phyloP scores from a whole-genome alignment of 345 rosid genomes.

The Orychophragmus violaceus region DNA sequence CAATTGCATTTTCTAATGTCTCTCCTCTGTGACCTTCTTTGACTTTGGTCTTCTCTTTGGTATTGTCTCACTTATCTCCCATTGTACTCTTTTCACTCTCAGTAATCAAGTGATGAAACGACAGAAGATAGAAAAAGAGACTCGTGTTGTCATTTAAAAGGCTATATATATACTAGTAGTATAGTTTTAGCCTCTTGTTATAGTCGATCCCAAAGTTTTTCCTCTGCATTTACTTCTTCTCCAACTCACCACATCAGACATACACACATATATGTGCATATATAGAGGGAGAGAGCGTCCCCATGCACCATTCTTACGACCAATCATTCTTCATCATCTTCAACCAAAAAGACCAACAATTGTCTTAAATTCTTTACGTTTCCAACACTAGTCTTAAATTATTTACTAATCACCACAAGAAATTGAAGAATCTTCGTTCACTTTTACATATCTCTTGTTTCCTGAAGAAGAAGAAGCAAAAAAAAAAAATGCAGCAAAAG shows the following conservation, averaged over 20 bases:
- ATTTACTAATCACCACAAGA: neutral
- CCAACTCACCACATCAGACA: slow-evolving; percentile 2
- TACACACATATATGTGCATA: neutral
- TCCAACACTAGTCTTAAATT: neutral
- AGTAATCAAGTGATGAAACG: neutral
- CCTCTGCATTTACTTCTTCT: slow-evolving; percentile 26
- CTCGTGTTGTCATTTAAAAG: slow-evolving; percentile 8
- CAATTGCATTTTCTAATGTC: slow-evolving; percentile 15
- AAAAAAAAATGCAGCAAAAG: slow-evolving; percentile 2
- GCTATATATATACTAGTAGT: neutral
- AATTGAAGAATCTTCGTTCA: neutral
- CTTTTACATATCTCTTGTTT: neutral
- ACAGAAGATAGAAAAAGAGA: neutral
- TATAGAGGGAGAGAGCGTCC: slow-evolving; percentile 3
- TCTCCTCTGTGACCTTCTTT: slow-evolving; percentile 19
- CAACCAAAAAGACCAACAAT: neutral
- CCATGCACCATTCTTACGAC: slow-evolving; percentile 26
- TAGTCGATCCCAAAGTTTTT: slow-evolving; percentile 1
- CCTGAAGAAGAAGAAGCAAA: neutral
- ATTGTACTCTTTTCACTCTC: neutral
- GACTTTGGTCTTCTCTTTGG: slow-evolving; percentile 21
- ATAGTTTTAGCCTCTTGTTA: neutral
- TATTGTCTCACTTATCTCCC: slow-evolving; percentile 5
- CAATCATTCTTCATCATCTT: slow-evolving; percentile 5
- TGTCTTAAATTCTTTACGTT: slow-evolving; percentile 21